phyloP scores from a whole-genome alignment of 208 protist species.

The Trypanosoma rangeli region DNA sequence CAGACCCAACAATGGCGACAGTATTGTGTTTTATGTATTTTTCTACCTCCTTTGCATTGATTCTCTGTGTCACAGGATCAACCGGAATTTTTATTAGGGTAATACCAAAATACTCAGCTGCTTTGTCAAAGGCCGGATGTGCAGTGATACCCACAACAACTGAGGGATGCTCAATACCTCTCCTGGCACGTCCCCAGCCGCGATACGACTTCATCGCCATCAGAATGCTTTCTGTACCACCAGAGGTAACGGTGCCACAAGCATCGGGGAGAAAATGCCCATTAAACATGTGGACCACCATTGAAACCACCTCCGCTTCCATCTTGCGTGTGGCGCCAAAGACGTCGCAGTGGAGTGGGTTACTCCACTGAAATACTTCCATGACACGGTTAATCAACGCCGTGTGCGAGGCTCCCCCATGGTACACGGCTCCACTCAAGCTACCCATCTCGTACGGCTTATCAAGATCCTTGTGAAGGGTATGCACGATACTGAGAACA shows the following conservation, averaged over 20 bases:
- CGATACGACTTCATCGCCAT: constrained; percentile 97
- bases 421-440: constrained; percentile 94
- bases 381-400: constrained; percentile 90
- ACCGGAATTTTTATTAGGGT: constrained; percentile 93
- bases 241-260: constrained; percentile 96
- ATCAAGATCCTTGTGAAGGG: constrained; percentile 69
- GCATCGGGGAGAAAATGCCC: constrained; percentile 80
- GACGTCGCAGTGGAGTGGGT: constrained; percentile 96
- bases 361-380: constrained; percentile 92
- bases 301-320: constrained; percentile 97
- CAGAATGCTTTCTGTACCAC: constrained; percentile 97
- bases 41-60: constrained; percentile 80
- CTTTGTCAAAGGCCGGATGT: constrained; percentile 98
- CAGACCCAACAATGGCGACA: constrained; percentile 93
- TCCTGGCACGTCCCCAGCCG: constrained; percentile 79
- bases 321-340: constrained; percentile 97
- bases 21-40: constrained; percentile 95
- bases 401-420: constrained; percentile 81
- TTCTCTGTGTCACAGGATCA: constrained; percentile 61
- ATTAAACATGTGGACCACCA: constrained; percentile 95
- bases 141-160: constrained; percentile 92
- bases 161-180: constrained; percentile 90
- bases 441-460: constrained; percentile 62
- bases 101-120: constrained; percentile 95
- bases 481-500: constrained; percentile 55